Base-by-base conservation (phyloP, 2,329 filamentous ascomycete species). In the Cercospora sesami region DNA sequence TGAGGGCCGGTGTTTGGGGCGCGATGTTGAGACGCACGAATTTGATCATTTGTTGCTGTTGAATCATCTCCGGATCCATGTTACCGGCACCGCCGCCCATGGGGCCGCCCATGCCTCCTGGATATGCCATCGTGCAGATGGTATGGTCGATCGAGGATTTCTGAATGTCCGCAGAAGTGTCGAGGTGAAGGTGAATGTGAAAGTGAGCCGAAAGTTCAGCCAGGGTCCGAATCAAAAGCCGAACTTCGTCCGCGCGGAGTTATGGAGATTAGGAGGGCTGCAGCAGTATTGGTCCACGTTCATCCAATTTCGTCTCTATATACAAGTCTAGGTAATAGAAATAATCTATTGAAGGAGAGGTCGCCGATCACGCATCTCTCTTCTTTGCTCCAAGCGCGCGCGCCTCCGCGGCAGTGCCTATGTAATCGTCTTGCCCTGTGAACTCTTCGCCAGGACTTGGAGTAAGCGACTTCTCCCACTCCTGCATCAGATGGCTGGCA, bases 381-480 rank as follows among this genome's bases (percentile, higher is more conserved):
- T 67, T 69, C 26, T 67, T 61, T 30, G 67, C 66, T 10, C 67
- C 71, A 60, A 64, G 70, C 21, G 72, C 71, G 28, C 63, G 67
- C 33, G 74, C 73, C 60, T 77, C 74, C 5, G 73, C 71, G 42
- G 66, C 60, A 42, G 73, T 68, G 4, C 74, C 74, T 60, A 75
- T 61, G 65, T 73, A 77, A 63, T 75, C 75, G 8, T 70, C 66
- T 30, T 72, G 68, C 4, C 72, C 72, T 3, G 39, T 71, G 61
- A 63, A 71, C 39, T 76, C 74, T 60, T 74, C 63, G 7, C 71
- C 72, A 7, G 75, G 75, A 66, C 65, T 70, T 5, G 75, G 75
- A n/a, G 73, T 88, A 14, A 94, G 82, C 72, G 87, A 91, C 79
- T 89, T 92, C 81, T 98, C 94, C 92, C 93, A 96, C 77, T 97